These are phyloP conservation scores for Amanita rimosa DNA, from an alignment of 768 basidiomycete genomes.

Conservation along the genomic window DNA sequence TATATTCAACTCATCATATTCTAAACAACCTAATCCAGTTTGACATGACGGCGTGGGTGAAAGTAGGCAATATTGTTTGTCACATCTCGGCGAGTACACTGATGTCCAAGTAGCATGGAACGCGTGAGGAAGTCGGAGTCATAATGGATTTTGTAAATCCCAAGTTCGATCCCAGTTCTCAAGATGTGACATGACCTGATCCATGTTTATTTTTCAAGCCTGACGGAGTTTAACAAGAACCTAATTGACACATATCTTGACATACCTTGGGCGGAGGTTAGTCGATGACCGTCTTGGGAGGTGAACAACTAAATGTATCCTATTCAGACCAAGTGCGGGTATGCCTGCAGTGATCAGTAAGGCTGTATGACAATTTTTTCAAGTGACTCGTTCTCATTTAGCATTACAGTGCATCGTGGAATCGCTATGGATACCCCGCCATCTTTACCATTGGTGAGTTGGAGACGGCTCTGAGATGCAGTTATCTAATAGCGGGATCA, in stretches of 20 bases:
- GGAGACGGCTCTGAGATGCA: conserved; percentile 10
- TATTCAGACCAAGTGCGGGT: conserved; percentile 74
- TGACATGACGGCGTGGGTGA: conserved; percentile 94
- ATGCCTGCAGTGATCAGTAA: conserved; percentile 92
- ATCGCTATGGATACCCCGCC: conserved; percentile 76
- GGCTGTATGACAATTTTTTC: conserved; percentile 13
- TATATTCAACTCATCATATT: conserved; percentile 5
- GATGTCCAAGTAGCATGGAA: conserved; percentile 37
- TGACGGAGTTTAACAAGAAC: conserved; percentile 72
- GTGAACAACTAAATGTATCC: conserved; percentile 7
- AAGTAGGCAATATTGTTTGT: conserved; percentile 30
- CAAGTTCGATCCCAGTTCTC: conserved; percentile 25
- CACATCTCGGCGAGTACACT: conserved; percentile 5
- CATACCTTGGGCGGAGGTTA: conserved; percentile 66
- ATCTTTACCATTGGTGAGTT: conserved; percentile 71
- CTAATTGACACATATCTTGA: conserved; percentile 70
- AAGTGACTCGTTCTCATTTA: conserved; percentile 14
- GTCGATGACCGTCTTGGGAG: conserved; percentile 7
- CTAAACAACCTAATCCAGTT: conserved; percentile 34
- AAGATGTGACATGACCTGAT: conserved; percentile 3
- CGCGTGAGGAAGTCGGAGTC: conserved; percentile 69
- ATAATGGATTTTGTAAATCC: conserved; percentile 75
- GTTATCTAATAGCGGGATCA: conserved; percentile 13
- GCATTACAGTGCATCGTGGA: conserved; percentile 57
- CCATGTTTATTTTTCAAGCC: conserved; percentile 26